Percentiles rank a stretch among this genome's conserved stretches.
These are phyloP conservation scores for Avena sativa DNA, from an alignment of 176 grass and related monocot genomes.

Conservation along the genomic window DNA sequence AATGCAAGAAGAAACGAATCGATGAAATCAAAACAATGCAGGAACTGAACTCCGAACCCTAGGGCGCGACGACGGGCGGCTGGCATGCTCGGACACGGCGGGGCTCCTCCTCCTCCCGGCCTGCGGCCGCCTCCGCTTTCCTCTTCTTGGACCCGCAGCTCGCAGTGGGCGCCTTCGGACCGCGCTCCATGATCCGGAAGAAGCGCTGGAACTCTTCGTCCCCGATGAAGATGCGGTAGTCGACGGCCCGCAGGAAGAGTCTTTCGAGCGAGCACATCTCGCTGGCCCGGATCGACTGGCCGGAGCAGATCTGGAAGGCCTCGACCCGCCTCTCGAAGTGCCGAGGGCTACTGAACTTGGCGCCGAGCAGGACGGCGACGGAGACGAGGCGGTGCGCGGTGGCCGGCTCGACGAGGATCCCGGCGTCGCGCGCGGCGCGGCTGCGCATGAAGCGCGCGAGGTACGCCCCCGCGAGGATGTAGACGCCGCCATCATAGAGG, in stretches of 20 bases:
- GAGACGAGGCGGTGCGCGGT: constrained; percentile 14
- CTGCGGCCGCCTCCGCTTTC: not conserved
- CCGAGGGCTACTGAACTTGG: not conserved
- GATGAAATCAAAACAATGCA: not conserved
- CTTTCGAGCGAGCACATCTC: not conserved
- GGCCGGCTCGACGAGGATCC: constrained; percentile 10
- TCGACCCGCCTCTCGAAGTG: not conserved
- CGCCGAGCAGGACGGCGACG: not conserved
- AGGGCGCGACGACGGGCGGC: not conserved
- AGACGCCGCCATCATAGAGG: not conserved
- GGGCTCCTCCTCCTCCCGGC: not conserved
- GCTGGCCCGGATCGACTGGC: not conserved
- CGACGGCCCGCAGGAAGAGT: not conserved
- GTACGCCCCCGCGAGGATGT: constrained; percentile 12
- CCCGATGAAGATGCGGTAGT: not conserved
- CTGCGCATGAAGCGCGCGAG: constrained; percentile 6
- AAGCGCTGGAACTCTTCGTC: not conserved
- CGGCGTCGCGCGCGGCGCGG: not conserved
- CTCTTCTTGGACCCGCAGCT: not conserved
- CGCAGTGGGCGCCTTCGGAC: not conserved
- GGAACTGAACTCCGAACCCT: not conserved
- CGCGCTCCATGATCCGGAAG: not conserved
- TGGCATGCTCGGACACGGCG: not conserved
- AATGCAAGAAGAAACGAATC: not conserved
- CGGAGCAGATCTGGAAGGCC: not conserved